Base-by-base conservation (phyloP, 805 yeast genomes). In the Candida tallmaniae region DNA sequence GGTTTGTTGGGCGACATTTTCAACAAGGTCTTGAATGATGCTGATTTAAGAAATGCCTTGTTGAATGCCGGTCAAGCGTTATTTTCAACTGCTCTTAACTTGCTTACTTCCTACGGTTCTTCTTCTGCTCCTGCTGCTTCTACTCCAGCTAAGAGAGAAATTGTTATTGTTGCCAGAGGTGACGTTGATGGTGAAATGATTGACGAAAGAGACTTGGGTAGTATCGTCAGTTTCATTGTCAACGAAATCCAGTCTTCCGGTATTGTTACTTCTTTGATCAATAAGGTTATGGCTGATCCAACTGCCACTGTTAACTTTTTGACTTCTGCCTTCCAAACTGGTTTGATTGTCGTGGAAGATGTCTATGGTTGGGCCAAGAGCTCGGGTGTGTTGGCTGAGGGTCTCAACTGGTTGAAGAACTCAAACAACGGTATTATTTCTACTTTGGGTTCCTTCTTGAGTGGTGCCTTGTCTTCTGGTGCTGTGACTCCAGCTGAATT, bases 241-340 rank as follows among this genome's bases (percentile, higher is more conserved):
- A 34, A 36, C 22, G 55, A 50, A 39, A 53, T 66, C 41, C 48
- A 56, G 42, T 45, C 48, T 46, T 57, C 70, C 15, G 69, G 69
- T 13, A 38, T 64, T 19, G 55, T 64, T 19, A 45, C 44, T 32
- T 27, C 40, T 27, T 51, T 63, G 33, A 37, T 65, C 38, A 43
- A 52, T 38, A 62, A 59, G 50, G 62, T 57, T 21, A 47, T 59
- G 44, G 58, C 58, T 25, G 56, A 66, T 55, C 72, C 72, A 34
- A 35, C 40, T 23, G 56, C 58, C 26, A 41, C 65, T 31, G 44
- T 65, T 32, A 36, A 44, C 21, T 58, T 60, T 44, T 54, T 63
- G 45, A 47, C 58, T 27, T 42, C 58, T 26, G 65, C 56, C 27
- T 54, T 62, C 39, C 44, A 54, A 41, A 47, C 50, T 29, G 70